Percentiles rank a stretch among this genome's conserved stretches.
phyloP scores from a whole-genome alignment of 2,329 filamentous ascomycete species.

The Trichoderma sp. region DNA sequence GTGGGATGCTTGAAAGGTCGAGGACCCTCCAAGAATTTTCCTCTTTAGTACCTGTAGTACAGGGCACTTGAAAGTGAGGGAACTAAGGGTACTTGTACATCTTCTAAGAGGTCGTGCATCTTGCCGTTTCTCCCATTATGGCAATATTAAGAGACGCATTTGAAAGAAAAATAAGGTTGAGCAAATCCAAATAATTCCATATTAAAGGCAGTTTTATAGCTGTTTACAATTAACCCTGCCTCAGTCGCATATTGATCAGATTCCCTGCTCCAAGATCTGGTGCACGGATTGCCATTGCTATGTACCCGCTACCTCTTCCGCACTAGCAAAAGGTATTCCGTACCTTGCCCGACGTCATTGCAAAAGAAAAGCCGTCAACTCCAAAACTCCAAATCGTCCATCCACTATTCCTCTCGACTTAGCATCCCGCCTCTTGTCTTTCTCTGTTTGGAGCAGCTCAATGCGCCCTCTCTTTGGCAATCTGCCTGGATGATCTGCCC shows the following conservation, averaged over 20 bases:
- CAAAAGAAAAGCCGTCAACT: background rate
- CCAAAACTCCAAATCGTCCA: background rate
- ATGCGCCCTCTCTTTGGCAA: background rate
- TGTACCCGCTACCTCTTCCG: background rate
- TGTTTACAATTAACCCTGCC: background rate
- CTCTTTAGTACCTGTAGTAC: background rate
- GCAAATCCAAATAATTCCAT: background rate
- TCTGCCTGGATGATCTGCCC: constrained; percentile 32
- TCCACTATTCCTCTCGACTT: background rate
- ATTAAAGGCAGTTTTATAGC: background rate
- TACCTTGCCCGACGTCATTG: constrained; percentile 5
- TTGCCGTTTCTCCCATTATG: fast-evolving
- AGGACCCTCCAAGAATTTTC: constrained; percentile 8
- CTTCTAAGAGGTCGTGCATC: fast-evolving
- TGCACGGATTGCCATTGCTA: background rate
- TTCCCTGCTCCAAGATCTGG: background rate
- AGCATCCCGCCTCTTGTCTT: background rate
- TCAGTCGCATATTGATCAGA: background rate
- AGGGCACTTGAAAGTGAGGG: background rate
- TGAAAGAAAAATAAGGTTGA: fast-evolving
- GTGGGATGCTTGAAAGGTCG: background rate
- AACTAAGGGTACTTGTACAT: background rate
- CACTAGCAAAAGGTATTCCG: background rate
- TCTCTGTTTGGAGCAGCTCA: background rate
- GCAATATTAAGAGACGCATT: background rate